Evolutionary conservation across 768 basidiomycete genomes (phyloP).

Genomic region (Amanita pallidorosea): DNA sequence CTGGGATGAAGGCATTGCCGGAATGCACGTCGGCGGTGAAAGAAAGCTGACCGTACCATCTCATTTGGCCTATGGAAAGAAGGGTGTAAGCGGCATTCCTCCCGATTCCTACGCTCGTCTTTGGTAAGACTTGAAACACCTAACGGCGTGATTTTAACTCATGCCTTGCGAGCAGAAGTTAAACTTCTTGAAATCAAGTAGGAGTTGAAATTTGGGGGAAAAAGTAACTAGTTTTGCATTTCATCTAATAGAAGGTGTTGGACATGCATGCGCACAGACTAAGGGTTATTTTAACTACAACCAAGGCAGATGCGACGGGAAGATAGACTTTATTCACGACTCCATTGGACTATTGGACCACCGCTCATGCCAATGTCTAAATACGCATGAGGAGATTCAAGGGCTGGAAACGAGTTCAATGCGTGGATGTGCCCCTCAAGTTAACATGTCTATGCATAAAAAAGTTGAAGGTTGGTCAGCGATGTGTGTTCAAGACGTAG

Average conservation of each 20-base stretch:
- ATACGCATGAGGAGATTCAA: too few relatives aligned
- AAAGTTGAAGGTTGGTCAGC: too few relatives aligned
- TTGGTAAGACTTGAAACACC: constrained; percentile 42
- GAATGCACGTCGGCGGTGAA: constrained; percentile 90
- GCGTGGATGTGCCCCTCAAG: too few relatives aligned
- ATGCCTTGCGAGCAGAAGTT: constrained; percentile 37
- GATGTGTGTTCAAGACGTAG: too few relatives aligned
- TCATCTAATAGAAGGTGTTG: neutral
- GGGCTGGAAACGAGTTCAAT: too few relatives aligned
- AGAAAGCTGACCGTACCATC: constrained; percentile 70
- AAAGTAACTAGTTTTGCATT: neutral
- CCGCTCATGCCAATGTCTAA: too few relatives aligned
- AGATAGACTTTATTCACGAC: too few relatives aligned
- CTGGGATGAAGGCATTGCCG: constrained; percentile 88
- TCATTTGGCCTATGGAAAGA: constrained; percentile 63
- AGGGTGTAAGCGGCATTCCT: constrained; percentile 50
- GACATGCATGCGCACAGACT: too few relatives aligned
- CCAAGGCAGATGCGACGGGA: too few relatives aligned
- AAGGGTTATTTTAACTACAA: too few relatives aligned
- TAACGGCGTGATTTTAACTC: neutral
- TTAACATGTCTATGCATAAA: too few relatives aligned
- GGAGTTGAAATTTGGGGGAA: neutral
- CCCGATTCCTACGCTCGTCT: constrained; percentile 70
- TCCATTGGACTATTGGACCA: too few relatives aligned
- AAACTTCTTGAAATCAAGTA: constrained; percentile 62